A percentile compares a stretch with the other conserved stretches of the same genome.
Evolutionary conservation across 306 rosid species (phyloP).

Genomic region (Oemleria cerasiformis): DNA sequence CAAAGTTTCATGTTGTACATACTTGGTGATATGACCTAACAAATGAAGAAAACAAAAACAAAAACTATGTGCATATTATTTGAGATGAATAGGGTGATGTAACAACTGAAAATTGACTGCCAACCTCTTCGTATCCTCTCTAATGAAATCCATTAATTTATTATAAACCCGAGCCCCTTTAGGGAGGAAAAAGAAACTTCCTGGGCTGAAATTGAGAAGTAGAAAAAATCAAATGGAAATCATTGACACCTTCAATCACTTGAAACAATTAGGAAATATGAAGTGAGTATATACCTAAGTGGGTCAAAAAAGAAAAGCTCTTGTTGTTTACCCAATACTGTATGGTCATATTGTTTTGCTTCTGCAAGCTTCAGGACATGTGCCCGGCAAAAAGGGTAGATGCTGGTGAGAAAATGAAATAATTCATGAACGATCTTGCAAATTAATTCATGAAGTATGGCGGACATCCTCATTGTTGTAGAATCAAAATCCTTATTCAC

Average conservation of each 20-base stretch:
- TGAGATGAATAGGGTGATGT: too few relatives aligned
- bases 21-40: conserved; percentile 83
- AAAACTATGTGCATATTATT: too few relatives aligned
- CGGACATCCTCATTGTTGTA: too few relatives aligned
- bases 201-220: conserved; percentile 57
- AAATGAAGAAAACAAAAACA: conserved; percentile 20
- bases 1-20: conserved; percentile 80
- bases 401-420: too few relatives aligned
- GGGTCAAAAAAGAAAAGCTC: conserved; percentile 86
- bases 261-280: neutral
- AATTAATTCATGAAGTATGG: too few relatives aligned
- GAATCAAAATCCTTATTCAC: too few relatives aligned
- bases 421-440: too few relatives aligned
- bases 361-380: conserved; percentile 58
- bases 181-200: conserved; percentile 93
- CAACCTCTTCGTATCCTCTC: too few relatives aligned
- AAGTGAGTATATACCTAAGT: conserved; percentile 52
- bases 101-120: too few relatives aligned
- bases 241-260: neutral
- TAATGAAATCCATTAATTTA: conserved; percentile 63
- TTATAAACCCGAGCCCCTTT: conserved; percentile 74
- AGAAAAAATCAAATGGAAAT: neutral
- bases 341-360: conserved; percentile 83
- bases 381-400: too few relatives aligned
- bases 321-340: conserved; percentile 74